Conservation (phyloP, 225 moss, liverwort and hornwort species). For the Straminergon stramineum region DNA sequence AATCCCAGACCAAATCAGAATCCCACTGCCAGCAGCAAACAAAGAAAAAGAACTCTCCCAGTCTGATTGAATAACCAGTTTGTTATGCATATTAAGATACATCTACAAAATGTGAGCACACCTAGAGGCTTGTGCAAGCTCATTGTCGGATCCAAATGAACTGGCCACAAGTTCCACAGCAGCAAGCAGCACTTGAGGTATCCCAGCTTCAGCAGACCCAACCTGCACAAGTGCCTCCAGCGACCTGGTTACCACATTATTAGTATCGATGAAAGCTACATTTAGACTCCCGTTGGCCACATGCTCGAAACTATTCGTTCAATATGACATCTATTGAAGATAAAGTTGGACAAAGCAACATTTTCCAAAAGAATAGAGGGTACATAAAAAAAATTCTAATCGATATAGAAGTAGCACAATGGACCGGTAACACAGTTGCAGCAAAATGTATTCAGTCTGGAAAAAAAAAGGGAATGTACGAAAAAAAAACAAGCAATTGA, state of each 20-base stretch:
- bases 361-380: background rate
- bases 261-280: background rate
- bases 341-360: background rate
- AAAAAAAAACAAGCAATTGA: background rate
- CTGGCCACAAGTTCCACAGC: conserved; percentile 82
- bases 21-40: background rate
- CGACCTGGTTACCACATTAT: conserved; percentile 23
- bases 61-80: background rate
- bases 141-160: conserved; percentile 73
- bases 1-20: conserved; percentile 13
- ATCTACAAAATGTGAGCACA: conserved; percentile 4
- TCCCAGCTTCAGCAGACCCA: conserved; percentile 76
- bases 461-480: background rate
- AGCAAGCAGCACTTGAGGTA: conserved; percentile 80
- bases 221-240: conserved; percentile 76
- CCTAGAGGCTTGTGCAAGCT: conserved; percentile 82
- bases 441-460: background rate
- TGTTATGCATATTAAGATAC: background rate
- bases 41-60: background rate
- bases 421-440: background rate
- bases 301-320: background rate
- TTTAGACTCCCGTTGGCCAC: background rate
- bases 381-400: background rate
- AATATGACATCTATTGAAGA: background rate
- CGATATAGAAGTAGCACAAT: background rate